A percentile compares a stretch with the other conserved stretches of the same genome.
Conservation (phyloP, 2,329 filamentous ascomycete genomes). For the Fusarium siculi region DNA sequence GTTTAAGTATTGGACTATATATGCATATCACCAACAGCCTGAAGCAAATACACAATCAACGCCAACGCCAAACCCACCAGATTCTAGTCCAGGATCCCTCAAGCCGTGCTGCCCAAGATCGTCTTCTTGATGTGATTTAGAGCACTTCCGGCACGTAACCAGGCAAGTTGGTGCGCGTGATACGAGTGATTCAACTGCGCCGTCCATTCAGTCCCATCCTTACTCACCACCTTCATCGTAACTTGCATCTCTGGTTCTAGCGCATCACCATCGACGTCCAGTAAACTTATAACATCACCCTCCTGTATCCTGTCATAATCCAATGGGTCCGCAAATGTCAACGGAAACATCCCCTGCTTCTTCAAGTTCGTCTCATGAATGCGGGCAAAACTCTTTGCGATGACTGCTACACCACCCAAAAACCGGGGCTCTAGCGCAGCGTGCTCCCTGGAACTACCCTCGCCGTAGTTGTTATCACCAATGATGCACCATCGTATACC, state of each 20-base stretch:
- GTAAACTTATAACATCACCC: conserved; percentile 14
- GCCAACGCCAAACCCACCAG: neutral
- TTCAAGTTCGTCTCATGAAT: conserved; percentile 95
- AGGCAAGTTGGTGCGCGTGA: conserved; percentile 16
- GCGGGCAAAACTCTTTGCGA: conserved; percentile 84
- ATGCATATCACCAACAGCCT: neutral
- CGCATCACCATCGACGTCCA: conserved; percentile 7
- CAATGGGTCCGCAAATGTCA: conserved; percentile 77
- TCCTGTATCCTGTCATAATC: conserved; percentile 78
- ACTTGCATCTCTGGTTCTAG: conserved; percentile 16
- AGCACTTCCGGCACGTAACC: conserved; percentile 22
- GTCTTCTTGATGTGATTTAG: conserved; percentile 23
- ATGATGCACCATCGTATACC: neutral
- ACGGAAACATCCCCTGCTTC: conserved; percentile 71
- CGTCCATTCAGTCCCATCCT: conserved; percentile 10
- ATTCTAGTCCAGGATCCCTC: accelerated
- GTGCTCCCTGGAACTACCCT: conserved; percentile 87
- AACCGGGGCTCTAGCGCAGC: conserved; percentile 87
- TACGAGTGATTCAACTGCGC: conserved; percentile 25
- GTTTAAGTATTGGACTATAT: neutral
- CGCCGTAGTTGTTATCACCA: conserved; percentile 73
- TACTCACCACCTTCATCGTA: conserved; percentile 8
- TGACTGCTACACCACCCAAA: conserved; percentile 84
- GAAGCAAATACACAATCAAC: too few relatives aligned
- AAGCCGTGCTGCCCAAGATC: neutral